Base-by-base conservation (phyloP, 1,139 yeast genomes). In the Geotrichum europaeum region DNA sequence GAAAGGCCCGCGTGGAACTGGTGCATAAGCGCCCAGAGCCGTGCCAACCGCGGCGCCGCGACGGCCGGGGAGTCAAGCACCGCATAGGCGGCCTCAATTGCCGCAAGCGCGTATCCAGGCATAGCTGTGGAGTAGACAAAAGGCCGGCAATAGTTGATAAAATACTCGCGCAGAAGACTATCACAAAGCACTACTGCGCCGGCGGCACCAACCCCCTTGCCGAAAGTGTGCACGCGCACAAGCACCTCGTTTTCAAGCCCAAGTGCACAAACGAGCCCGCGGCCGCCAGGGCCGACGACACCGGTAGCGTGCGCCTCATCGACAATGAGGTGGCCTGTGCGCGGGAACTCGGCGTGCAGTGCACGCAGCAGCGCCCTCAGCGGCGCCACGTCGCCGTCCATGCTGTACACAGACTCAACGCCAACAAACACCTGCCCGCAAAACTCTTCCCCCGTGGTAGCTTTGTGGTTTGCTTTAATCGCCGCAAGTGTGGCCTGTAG, bases 251-350 rank as follows among this genome's bases (percentile, higher is more conserved):
- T 40, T 53, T 70, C 69, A 30, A 69, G 59, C 0, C 63, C 61
- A 13, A 64, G 49, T 4, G 59, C 54, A 32, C 61, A 56, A 0
- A 69, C 71, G 2, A 69, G 60, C 2, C 72, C 72, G 13, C 53
- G 59, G 3, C 72, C 72, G 1, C 57, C 43, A 1, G 61, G 49
- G 5, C 72, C 72, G 28, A 65, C 56, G 10, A 68, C 67, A 1
- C 72, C 72, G 0, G 72, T 68, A 2, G 72, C 69, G 55, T 70
- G 72, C 1, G 72, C 72, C 59, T 70, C 72, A 51, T 70, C 72
- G 2, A 70, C 67, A 12, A 70, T 65, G 13, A 70, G 20, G 51
- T 67, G 64, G 7, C 66, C 64, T 7, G 62, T 65, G 4, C 45
- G 18, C 2, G 65, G 64, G 24, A 64, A 56, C 12, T 58, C 53